A percentile compares a stretch with the other conserved stretches of the same genome.
These are phyloP conservation scores for Gloeostereum incarnatum DNA, from an alignment of 768 basidiomycete genomes.

Conservation along the genomic window DNA sequence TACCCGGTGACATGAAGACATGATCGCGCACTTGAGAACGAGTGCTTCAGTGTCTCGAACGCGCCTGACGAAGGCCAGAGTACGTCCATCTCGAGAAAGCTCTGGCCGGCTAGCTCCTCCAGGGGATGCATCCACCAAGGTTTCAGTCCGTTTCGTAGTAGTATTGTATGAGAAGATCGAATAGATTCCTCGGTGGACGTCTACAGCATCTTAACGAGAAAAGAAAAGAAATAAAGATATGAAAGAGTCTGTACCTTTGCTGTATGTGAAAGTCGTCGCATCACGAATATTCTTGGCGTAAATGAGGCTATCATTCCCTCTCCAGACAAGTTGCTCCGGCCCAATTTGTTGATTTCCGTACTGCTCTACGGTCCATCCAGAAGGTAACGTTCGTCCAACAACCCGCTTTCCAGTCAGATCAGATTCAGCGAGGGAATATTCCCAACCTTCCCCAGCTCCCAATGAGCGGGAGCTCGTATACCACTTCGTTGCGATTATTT, in stretches of 20 bases:
- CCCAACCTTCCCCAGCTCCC: conserved; percentile 70
- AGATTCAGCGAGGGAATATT: conserved; percentile 28
- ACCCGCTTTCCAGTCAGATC: conserved; percentile 42
- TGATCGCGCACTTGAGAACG: conserved; percentile 48
- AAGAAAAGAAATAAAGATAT: neutral
- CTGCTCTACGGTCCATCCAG: conserved; percentile 48
- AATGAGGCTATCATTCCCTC: conserved; percentile 45
- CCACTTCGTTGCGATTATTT: conserved; percentile 71
- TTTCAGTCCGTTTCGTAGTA: conserved; percentile 41
- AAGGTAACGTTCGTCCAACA: conserved; percentile 46
- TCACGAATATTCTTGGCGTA: conserved; percentile 60
- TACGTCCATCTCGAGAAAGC: conserved; percentile 56
- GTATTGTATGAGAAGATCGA: conserved; percentile 61
- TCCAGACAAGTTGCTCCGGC: conserved; percentile 63
- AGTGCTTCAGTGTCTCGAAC: conserved; percentile 66
- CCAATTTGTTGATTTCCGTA: conserved; percentile 69
- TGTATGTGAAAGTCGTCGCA: conserved; percentile 40
- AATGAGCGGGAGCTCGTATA: conserved; percentile 50
- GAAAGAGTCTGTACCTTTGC: conserved; percentile 41
- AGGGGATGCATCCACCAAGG: conserved; percentile 45
- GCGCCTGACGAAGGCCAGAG: conserved; percentile 67
- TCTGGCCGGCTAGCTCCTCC: conserved; percentile 63
- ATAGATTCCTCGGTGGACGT: conserved; percentile 64
- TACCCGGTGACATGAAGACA: neutral
- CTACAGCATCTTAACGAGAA: conserved; percentile 24